A percentile compares a stretch with the other conserved stretches of the same genome.
Conservation (phyloP, 1,139 yeast species). For the Diutina sp. region DNA sequence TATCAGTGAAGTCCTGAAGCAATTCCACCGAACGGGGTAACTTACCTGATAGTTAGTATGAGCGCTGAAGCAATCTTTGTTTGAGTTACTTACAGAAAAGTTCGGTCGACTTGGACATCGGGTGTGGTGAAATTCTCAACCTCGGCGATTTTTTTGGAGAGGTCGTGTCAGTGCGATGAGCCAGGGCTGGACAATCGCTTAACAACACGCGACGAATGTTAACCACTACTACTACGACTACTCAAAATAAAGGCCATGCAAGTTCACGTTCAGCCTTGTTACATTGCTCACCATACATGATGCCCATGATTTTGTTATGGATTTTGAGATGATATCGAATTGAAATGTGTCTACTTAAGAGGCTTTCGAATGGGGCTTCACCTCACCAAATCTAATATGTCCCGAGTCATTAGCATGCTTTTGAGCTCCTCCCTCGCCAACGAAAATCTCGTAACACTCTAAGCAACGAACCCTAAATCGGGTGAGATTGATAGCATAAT, state of each 20-base stretch:
- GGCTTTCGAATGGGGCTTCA: slow-evolving; percentile 10
- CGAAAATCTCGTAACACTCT: slow-evolving; percentile 37
- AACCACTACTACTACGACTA: too few relatives aligned
- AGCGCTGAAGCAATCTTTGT: not conserved
- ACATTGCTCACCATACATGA: not conserved
- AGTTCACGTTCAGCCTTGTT: too few relatives aligned
- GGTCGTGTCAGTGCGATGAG: not conserved
- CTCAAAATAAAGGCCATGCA: too few relatives aligned
- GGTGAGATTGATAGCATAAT: slow-evolving; percentile 59
- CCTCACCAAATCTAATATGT: slow-evolving; percentile 57
- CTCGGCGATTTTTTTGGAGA: not conserved
- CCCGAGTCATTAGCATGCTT: slow-evolving; percentile 55
- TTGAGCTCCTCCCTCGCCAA: slow-evolving; percentile 58
- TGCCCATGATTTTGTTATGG: too few relatives aligned
- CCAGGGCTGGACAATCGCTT: not conserved
- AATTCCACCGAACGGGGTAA: slow-evolving; percentile 51
- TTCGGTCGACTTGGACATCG: slow-evolving; percentile 27
- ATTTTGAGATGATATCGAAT: too few relatives aligned
- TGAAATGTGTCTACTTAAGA: too few relatives aligned
- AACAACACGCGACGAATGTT: not conserved
- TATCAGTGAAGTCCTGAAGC: slow-evolving; percentile 34
- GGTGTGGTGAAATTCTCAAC: slow-evolving; percentile 1
- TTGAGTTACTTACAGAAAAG: slow-evolving; percentile 24
- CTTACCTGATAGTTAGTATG: slow-evolving; percentile 29
- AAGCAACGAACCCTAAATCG: slow-evolving; percentile 47